phyloP scores from a whole-genome alignment of 2,329 filamentous ascomycete species.

The Xylaria arbuscula region DNA sequence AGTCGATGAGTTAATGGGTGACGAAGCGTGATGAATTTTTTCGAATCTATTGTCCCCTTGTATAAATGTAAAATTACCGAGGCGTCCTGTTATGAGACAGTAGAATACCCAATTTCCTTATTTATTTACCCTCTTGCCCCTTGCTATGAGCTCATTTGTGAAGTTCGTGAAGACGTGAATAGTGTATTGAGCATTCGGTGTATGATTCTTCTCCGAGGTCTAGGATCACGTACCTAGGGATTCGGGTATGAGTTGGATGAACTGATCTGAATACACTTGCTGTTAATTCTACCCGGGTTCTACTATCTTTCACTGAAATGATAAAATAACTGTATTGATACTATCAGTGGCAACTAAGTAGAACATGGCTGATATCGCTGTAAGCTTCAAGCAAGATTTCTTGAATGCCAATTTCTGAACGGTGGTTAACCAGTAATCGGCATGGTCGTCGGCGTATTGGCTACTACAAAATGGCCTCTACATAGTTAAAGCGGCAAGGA shows the following conservation, averaged over 20 bases:
- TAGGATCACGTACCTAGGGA: neutral
- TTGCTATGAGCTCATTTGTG: neutral
- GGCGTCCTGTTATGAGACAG: constrained; percentile 15
- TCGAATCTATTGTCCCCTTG: neutral
- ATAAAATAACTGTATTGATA: neutral
- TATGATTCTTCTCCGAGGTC: neutral
- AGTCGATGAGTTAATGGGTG: constrained; percentile 1
- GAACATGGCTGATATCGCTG: neutral
- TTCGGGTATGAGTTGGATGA: neutral
- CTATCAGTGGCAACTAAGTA: neutral
- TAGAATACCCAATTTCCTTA: constrained; percentile 17
- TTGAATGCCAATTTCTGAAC: neutral
- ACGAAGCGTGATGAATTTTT: constrained; percentile 14
- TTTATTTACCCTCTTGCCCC: neutral
- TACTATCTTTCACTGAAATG: neutral
- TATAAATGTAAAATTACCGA: neutral
- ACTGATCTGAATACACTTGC: neutral
- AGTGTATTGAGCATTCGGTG: neutral
- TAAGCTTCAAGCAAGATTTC: neutral
- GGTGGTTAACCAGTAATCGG: neutral
- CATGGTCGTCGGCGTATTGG: neutral
- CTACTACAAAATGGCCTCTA: neutral
- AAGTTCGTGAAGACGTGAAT: neutral
- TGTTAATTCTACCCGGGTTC: neutral
- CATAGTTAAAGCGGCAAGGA: too few relatives aligned